Base-by-base conservation (phyloP, 1,284 basidiomycete species). In the Cryptococcus jaspeensis region DNA sequence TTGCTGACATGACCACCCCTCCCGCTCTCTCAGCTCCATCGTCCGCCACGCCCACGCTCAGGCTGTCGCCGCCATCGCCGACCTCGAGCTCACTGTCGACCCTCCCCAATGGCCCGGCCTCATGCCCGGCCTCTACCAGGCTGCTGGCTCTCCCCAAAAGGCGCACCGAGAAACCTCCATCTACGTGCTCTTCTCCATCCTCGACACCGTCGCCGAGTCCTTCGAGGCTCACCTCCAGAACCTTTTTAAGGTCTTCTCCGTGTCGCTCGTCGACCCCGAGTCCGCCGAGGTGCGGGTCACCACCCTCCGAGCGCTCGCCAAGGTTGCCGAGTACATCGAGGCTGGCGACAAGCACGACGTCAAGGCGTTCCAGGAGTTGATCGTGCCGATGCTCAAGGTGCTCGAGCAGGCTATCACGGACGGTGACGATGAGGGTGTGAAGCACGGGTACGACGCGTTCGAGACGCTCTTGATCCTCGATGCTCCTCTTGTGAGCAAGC, bases 391-490 rank as follows among this genome's bases (percentile, higher is more conserved):
- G 84, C 89, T 99, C 56, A 83, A 85, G 59, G 93, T 98, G 48
- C 87, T 98, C 47, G 88, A 90, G 40, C 88, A 93, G 76, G 85
- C 86, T 53, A 84, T 99, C n/a, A 89, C 90, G 71, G 79, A 84
- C 44, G 85, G 83, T 44, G 88, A 98, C 72, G 90, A 92, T 72
- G 83, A 84, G 44, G 87, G 87, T 59, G 90, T 90, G 55, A 87
- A 93, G 62, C 87, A 95, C 70, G 83, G 94, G 36, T 96, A 97
- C 70, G 96, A 99, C 72, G 91, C 97, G 23, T 84, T 99, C 63
- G 96, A 99, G 81, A 95, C 92, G 1, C 85, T 99, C 54, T 84
- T 97, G 52, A 95, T 96, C 70, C 84, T 96, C 55, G 96, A 99
- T 82, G 87, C 91, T 15, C 94, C 95, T 36, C 82, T 99, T 45